These are phyloP conservation scores for Ophiocordyceps camponoti-leonardi DNA, from an alignment of 2,329 filamentous ascomycete genomes.

Conservation along the genomic window DNA sequence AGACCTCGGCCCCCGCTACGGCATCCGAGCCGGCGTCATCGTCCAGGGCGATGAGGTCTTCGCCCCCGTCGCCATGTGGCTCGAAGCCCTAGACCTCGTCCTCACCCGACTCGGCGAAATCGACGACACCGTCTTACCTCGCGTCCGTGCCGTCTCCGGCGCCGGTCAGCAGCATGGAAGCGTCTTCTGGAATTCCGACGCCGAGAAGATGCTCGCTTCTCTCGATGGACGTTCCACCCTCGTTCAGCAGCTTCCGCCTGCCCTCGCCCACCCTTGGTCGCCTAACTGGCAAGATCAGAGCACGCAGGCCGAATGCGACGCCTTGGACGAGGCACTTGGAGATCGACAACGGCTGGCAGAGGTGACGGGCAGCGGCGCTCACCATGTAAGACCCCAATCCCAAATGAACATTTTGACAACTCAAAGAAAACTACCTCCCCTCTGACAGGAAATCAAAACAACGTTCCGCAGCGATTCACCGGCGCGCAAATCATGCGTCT, in stretches of 20 bases:
- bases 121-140: conserved; percentile 40
- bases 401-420: no score
- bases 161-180: conserved; percentile 97
- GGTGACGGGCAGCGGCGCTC: conserved; percentile 78
- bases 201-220: conserved; percentile 42
- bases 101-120: conserved; percentile 44
- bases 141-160: conserved; percentile 69
- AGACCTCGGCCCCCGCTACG: conserved; percentile 57
- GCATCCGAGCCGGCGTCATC: conserved; percentile 74
- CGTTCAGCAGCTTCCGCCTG: conserved; percentile 52
- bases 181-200: conserved; percentile 72
- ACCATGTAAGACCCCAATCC: conserved; percentile 51
- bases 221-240: conserved; percentile 46
- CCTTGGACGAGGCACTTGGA: conserved; percentile 61
- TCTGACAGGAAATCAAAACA: not conserved
- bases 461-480: conserved; percentile 65
- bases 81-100: conserved; percentile 81
- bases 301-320: conserved; percentile 80
- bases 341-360: conserved; percentile 51
- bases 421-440: not conserved
- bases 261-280: conserved; percentile 71
- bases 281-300: conserved; percentile 98
- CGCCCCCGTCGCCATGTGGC: conserved; percentile 84
- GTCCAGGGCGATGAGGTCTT: conserved; percentile 78
- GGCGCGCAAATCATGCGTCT: conserved; percentile 93